phyloP scores from a whole-genome alignment of 176 grass and related monocot species.

The Aegilops sharonensis region DNA sequence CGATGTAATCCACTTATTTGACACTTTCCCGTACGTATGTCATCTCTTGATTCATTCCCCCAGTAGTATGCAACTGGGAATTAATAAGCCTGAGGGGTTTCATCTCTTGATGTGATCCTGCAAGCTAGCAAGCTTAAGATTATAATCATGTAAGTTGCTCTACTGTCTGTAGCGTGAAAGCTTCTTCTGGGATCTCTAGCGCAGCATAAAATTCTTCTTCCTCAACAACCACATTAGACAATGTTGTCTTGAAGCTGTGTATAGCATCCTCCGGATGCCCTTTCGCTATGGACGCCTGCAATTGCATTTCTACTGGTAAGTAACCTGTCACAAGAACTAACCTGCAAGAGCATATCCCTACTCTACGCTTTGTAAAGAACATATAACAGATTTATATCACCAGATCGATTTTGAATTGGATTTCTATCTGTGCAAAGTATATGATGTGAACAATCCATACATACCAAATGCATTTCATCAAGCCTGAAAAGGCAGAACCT shows the following conservation, averaged over 20 bases:
- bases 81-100: not conserved
- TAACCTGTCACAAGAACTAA: not conserved
- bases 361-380: not conserved
- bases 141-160: constrained; percentile 36
- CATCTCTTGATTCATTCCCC: not conserved
- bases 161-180: constrained; percentile 42
- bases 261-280: constrained; percentile 54
- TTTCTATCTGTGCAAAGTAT: not conserved
- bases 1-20: not conserved
- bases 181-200: constrained; percentile 35
- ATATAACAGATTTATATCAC: not conserved
- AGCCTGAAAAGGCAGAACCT: constrained; percentile 45
- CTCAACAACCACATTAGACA: constrained; percentile 17
- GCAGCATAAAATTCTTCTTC: constrained; percentile 26
- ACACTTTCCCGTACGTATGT: not conserved
- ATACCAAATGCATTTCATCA: constrained; percentile 45
- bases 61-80: not conserved
- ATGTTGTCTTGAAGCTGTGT: constrained; percentile 33
- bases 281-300: constrained; percentile 66
- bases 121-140: not conserved
- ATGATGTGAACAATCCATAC: not conserved
- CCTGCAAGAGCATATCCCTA: not conserved
- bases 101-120: constrained; percentile 7
- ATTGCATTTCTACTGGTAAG: constrained; percentile 18
- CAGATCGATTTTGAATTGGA: not conserved